Evolutionary conservation across 805 yeast species (phyloP).

Genomic region (Suhomyces kilbournensis): DNA sequence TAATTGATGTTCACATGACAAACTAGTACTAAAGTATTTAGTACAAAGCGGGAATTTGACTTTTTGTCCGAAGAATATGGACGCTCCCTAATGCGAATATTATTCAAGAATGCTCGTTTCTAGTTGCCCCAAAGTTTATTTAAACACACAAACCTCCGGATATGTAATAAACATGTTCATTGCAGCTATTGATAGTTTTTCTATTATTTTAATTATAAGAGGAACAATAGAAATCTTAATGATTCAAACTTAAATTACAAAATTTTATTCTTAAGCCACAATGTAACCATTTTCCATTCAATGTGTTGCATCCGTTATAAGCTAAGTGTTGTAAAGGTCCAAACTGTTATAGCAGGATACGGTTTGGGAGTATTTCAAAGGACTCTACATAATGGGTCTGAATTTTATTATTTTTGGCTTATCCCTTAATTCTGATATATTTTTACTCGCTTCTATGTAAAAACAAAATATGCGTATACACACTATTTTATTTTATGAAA

Average conservation of each 20-base stretch:
- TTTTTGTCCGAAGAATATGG: neutral
- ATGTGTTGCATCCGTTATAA: neutral
- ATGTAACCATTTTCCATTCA: neutral
- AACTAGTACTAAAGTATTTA: neutral
- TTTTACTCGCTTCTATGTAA: neutral
- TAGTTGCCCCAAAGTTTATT: neutral
- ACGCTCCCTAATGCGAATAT: neutral
- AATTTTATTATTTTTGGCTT: neutral
- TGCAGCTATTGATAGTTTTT: neutral
- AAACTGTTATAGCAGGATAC: neutral
- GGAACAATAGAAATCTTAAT: neutral
- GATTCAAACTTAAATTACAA: neutral
- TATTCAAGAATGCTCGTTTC: neutral
- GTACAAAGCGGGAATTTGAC: neutral
- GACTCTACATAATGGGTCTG: neutral
- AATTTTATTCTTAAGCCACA: neutral
- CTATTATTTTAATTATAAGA: neutral
- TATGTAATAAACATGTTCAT: neutral
- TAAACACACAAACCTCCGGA: neutral
- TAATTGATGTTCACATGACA: neutral
- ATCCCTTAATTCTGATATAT: neutral
- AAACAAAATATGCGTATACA: neutral
- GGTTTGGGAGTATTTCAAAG: neutral
- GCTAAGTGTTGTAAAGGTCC: neutral
- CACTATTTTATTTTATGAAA: neutral